A percentile compares a stretch with the other conserved stretches of the same genome.
Evolutionary conservation across 1,284 basidiomycete genomes (phyloP).

Genomic region (Sanghuangporus baumii): DNA sequence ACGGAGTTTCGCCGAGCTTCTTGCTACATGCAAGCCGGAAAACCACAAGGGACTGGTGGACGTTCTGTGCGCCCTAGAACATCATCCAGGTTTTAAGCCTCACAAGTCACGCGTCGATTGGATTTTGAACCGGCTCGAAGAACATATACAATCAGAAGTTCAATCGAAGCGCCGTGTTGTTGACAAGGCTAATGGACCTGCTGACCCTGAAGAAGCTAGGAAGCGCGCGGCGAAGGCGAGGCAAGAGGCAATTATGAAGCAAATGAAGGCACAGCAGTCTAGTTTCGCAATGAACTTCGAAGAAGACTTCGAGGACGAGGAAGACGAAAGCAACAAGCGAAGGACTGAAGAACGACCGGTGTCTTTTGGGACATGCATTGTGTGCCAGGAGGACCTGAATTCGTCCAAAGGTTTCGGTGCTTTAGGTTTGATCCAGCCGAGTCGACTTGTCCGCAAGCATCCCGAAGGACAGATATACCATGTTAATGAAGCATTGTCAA

Average conservation of each 20-base stretch:
- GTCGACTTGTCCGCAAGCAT: slow-evolving; percentile 76
- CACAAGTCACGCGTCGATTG: slow-evolving; percentile 70
- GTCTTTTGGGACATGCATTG: slow-evolving; percentile 89
- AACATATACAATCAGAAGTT: slow-evolving; percentile 52
- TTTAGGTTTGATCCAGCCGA: slow-evolving; percentile 88
- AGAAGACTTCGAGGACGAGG: slow-evolving; percentile 45
- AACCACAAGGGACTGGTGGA: slow-evolving; percentile 62
- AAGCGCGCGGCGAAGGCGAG: slow-evolving; percentile 79
- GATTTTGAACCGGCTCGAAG: slow-evolving; percentile 62
- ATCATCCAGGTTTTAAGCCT: slow-evolving; percentile 64
- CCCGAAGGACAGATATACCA: slow-evolving; percentile 66
- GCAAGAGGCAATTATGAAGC: slow-evolving; percentile 85
- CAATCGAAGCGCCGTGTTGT: slow-evolving; percentile 40
- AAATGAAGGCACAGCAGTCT: slow-evolving; percentile 89
- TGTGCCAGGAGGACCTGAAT: slow-evolving; percentile 94
- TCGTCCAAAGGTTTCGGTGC: slow-evolving; percentile 75
- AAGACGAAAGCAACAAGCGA: slow-evolving; percentile 54
- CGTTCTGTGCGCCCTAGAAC: slow-evolving; percentile 71
- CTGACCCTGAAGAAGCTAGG: slow-evolving; percentile 63
- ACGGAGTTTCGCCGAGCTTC: slow-evolving; percentile 53
- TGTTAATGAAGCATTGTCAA: slow-evolving; percentile 70
- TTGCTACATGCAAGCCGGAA: slow-evolving; percentile 49
- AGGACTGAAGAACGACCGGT: slow-evolving; percentile 41
- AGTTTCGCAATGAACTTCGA: slow-evolving; percentile 77
- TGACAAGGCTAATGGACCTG: slow-evolving; percentile 30